These are phyloP conservation scores for Neoscytalidium dimidiatum DNA, from an alignment of 2,329 filamentous ascomycete species.

Conservation along the genomic window DNA sequence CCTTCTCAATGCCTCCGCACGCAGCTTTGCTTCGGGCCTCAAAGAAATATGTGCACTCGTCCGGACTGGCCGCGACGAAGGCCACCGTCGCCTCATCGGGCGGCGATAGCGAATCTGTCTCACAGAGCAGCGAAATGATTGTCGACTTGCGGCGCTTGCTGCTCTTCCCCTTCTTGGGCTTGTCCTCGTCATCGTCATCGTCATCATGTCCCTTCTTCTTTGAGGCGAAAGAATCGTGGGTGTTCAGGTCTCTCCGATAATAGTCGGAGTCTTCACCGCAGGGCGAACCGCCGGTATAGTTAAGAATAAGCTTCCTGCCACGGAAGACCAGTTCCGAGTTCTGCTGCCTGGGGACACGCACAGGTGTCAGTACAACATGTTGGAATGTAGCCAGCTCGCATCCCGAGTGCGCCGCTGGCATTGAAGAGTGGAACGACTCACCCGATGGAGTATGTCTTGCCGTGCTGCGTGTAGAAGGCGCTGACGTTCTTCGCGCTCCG, in stretches of 20 bases:
- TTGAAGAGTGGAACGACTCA: conserved; percentile 43
- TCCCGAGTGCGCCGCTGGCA: not conserved
- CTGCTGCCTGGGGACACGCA: conserved; percentile 49
- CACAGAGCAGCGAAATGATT: conserved; percentile 90
- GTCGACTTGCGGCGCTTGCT: conserved; percentile 75
- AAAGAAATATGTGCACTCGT: conserved; percentile 95
- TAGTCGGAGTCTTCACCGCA: conserved; percentile 38
- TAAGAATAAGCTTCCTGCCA: conserved; percentile 63
- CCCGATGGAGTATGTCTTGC: conserved; percentile 74
- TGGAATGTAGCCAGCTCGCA: not conserved
- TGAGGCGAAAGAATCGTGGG: conserved; percentile 28
- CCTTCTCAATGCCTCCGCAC: conserved; percentile 69
- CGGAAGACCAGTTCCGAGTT: conserved; percentile 57
- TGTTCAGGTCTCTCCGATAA: conserved; percentile 22
- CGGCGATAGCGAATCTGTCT: conserved; percentile 71
- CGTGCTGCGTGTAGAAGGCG: conserved; percentile 70
- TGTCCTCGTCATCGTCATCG: conserved; percentile 35
- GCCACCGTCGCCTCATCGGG: conserved; percentile 64
- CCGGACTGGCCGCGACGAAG: conserved; percentile 79
- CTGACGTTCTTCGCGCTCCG: conserved; percentile 70
- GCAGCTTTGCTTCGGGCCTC: conserved; percentile 84
- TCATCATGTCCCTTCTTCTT: conserved; percentile 43
- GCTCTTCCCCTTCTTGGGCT: conserved; percentile 31
- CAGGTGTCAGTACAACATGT: not conserved
- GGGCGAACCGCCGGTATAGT: conserved; percentile 53